Evolutionary conservation across 495 filamentous ascomycete genomes (phyloP), one percentile per base, ranked within the genome.

Genomic region (Penicillium riverlandense): DNA sequence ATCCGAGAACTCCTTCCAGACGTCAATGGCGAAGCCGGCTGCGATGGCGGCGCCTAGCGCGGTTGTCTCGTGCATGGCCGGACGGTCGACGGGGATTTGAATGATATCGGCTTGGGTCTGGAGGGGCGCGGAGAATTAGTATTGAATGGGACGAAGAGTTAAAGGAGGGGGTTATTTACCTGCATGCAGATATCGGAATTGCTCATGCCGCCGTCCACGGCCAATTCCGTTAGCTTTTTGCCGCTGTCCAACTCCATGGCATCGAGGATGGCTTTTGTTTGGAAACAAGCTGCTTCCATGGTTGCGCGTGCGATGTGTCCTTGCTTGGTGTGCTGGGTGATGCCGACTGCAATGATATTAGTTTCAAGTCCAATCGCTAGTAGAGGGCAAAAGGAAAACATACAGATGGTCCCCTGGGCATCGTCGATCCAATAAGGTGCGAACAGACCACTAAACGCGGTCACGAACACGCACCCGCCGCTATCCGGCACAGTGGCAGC

Each of bases 391-490:
- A 44, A 36, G n/a, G 35, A 33, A n/a, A 51, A 68, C 79, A 71
- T 71, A 86, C 83, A 90, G 14, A 92, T 80, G 1, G 90, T 96
- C 41, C 91, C 91, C 64, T 90, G 83, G 29, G 89, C 90, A 65
- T 95, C 88, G 61, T 96, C 91, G 49, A 96, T 95, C 91, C 91
- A 97, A 62, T 96, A 96, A n/a, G 91, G 91, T 12, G 91, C 91
- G 63, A 96, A 96, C 1, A 97, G 74, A 48, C 91, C 91, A 70
- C 86, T 92, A 63, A 97, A 97, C 1, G 91, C 91, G 29, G 91
- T 96, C 38, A 97, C 91, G 57, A 97, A 97, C 6, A 94, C 78
- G 32, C 90, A 88, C 16, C 91, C 91, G 48, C 91, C 91, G 46
- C 82, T 96, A 52, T 97, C 88, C n/a, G 82, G 60, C 1, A 96